Percentiles rank a stretch among this genome's conserved stretches.
These are phyloP conservation scores for Apiospora rasikravindrae DNA, from an alignment of 2,329 filamentous ascomycete genomes.

Conservation along the genomic window DNA sequence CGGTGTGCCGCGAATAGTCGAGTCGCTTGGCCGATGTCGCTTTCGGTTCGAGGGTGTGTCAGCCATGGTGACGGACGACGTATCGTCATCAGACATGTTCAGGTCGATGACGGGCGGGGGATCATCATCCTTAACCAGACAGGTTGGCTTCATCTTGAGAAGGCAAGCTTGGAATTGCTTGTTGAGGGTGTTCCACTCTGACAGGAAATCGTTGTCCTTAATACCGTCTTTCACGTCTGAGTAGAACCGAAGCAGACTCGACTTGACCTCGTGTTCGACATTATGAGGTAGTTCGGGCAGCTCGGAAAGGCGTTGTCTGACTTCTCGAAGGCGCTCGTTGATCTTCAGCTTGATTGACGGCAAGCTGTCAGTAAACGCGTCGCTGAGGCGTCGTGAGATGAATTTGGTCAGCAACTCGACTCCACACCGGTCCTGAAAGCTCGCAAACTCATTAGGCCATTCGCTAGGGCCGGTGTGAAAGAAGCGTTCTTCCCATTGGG, in stretches of 20 bases:
- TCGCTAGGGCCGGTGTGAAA: slow-evolving; percentile 48
- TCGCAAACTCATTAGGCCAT: slow-evolving; percentile 57
- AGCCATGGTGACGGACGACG: slow-evolving; percentile 22
- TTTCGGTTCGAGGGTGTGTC: slow-evolving; percentile 31
- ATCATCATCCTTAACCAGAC: slow-evolving; percentile 35
- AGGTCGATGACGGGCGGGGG: slow-evolving; percentile 36
- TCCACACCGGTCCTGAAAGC: slow-evolving; percentile 56
- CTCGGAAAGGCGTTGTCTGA: slow-evolving; percentile 58
- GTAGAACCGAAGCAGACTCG: slow-evolving; percentile 63
- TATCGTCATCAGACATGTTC: slow-evolving; percentile 35
- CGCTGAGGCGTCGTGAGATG: slow-evolving; percentile 57
- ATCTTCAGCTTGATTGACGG: slow-evolving; percentile 61
- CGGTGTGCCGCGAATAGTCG: slow-evolving; percentile 34
- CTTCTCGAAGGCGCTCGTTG: slow-evolving; percentile 51
- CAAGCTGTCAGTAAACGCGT: slow-evolving; percentile 60
- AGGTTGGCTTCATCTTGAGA: slow-evolving; percentile 41
- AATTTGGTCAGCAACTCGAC: slow-evolving; percentile 58
- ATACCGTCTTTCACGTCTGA: slow-evolving; percentile 58
- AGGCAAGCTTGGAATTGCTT: slow-evolving; percentile 40
- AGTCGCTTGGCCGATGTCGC: slow-evolving; percentile 36
- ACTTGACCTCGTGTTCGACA: slow-evolving; percentile 68
- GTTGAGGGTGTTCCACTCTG: slow-evolving; percentile 39
- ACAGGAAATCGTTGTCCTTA: slow-evolving; percentile 50
- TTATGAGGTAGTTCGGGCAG: slow-evolving; percentile 74
- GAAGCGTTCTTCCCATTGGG: slow-evolving; percentile 56